A percentile compares a stretch with the other conserved stretches of the same genome.
Evolutionary conservation across 2,329 filamentous ascomycete species (phyloP).

Genomic region (Myotisia sp.): DNA sequence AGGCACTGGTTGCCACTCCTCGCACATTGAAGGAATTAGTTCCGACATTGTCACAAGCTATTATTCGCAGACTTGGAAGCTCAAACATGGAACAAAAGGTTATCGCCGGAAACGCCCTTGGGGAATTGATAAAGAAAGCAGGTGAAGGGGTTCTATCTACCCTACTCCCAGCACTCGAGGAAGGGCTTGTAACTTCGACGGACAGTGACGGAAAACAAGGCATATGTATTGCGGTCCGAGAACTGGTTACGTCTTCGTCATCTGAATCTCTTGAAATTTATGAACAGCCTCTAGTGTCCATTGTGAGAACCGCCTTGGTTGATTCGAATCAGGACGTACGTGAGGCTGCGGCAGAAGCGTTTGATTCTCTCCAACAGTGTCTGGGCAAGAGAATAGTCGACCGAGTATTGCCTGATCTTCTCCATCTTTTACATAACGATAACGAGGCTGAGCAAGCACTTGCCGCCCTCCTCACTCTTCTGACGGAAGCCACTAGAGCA

Average conservation of each 20-base stretch:
- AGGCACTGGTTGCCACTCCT: conserved; percentile 83
- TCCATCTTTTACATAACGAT: conserved; percentile 76
- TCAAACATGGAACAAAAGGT: conserved; percentile 98
- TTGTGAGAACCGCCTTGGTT: conserved; percentile 81
- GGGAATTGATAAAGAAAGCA: conserved; percentile 91
- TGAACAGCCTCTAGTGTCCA: conserved; percentile 86
- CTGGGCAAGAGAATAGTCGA: conserved; percentile 90
- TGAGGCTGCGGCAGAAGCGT: conserved; percentile 91
- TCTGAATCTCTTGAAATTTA: conserved; percentile 83
- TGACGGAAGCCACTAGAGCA: conserved; percentile 83
- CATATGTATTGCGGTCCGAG: conserved; percentile 89
- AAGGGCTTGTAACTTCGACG: conserved; percentile 72
- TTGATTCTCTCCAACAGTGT: conserved; percentile 85
- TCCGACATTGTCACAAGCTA: conserved; percentile 82
- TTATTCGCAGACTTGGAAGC: conserved; percentile 85
- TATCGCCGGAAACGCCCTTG: conserved; percentile 91
- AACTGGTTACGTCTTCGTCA: conserved; percentile 80
- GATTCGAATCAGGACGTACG: conserved; percentile 81
- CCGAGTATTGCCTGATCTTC: conserved; percentile 81
- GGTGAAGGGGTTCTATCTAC: conserved; percentile 84
- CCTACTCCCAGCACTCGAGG: conserved; percentile 78
- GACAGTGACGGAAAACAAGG: conserved; percentile 91
- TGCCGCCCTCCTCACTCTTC: conserved; percentile 77
- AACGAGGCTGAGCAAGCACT: conserved; percentile 83
- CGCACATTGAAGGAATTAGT: conserved; percentile 89